Base-by-base conservation (phyloP, 352 stramenopile genomes). In the Phytophthora uliginosa region DNA sequence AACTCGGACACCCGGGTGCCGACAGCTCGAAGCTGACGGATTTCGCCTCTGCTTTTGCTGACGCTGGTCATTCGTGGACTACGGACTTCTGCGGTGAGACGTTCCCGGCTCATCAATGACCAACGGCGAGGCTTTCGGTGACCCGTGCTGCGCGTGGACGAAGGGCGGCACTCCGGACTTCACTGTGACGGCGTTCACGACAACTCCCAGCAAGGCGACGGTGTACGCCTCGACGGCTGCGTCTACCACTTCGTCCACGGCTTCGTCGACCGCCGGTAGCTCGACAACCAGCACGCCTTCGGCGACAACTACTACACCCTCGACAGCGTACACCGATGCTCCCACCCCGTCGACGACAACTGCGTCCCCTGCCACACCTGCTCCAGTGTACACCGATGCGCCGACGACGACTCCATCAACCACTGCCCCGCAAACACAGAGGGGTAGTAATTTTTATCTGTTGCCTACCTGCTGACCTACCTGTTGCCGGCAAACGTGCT, bases 101-200 rank as follows among this genome's bases (percentile, higher is more conserved):
- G 10, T 45, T 45, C 38, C 38, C 38, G 38, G 38, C 10, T 45
- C 38, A 45, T 45, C 38, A 17, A 56, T 56, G 50, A 56, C 50
- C 7, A 56, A 56, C 76, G 73, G 63, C 81, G 76, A 62, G 74
- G 76, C 69, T 68, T 62, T 57, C 15, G 51, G 57, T 83, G 77
- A 31, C 26, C 26, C 26, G 26, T 31, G 26, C 26, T 31, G 26
- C 26, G 3, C 26, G 26, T 31, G 26, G 77, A 65, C 54, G 8
- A 68, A 60, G 48, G 60, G 69, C 24, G 73, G 38, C 34, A 73
- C 53, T 4, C 60, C 76, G 18, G 63, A 80, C 36, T 76, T 76
- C 22, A 63, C 52, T 13, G 67, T 81, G 42, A 58, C 67, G 13
- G 67, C 63, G 8, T 69, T 74, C 42, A 69, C 68, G 15, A 62